Percentiles rank a stretch among this genome's conserved stretches.
Conservation (phyloP, 2,329 filamentous ascomycete species). For the Elsinoe australis region DNA sequence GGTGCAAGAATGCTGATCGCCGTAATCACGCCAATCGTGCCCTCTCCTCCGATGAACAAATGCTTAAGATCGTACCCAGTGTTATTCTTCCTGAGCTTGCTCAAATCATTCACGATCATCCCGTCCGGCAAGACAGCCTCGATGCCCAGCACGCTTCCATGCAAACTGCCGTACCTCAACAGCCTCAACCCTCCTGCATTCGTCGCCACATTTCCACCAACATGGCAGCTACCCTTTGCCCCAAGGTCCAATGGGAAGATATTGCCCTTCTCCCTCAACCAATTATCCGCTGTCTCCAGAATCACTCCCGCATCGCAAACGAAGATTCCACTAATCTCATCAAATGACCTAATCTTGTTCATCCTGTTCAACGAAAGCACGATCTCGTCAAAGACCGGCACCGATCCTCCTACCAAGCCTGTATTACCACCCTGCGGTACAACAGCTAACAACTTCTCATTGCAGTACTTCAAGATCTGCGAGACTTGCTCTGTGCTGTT, state of each 20-base stretch:
- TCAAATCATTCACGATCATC: constrained; percentile 82
- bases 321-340: constrained; percentile 83
- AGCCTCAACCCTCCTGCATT: constrained; percentile 89
- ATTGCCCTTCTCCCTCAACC: constrained; percentile 71
- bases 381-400: constrained; percentile 97
- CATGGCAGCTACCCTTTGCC: constrained; percentile 92
- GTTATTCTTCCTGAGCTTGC: constrained; percentile 91
- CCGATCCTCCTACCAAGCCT: constrained; percentile 86
- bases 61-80: constrained; percentile 97
- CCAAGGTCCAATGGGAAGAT: constrained; percentile 97
- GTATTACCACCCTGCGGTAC: constrained; percentile 97
- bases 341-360: constrained; percentile 86
- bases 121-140: constrained; percentile 92
- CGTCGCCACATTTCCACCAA: constrained; percentile 91
- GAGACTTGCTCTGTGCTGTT: constrained; percentile 79
- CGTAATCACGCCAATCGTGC: constrained; percentile 90
- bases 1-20: constrained; percentile 84
- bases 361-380: constrained; percentile 84
- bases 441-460: constrained; percentile 82
- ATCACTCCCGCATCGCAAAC: constrained; percentile 89
- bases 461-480: constrained; percentile 88
- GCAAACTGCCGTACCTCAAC: constrained; percentile 85
- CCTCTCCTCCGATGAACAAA: constrained; percentile 90
- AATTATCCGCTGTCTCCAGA: constrained; percentile 80
- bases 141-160: constrained; percentile 84